Conservation (phyloP, 176 grass and related monocot genomes). For the Cocos nucifera region DNA sequence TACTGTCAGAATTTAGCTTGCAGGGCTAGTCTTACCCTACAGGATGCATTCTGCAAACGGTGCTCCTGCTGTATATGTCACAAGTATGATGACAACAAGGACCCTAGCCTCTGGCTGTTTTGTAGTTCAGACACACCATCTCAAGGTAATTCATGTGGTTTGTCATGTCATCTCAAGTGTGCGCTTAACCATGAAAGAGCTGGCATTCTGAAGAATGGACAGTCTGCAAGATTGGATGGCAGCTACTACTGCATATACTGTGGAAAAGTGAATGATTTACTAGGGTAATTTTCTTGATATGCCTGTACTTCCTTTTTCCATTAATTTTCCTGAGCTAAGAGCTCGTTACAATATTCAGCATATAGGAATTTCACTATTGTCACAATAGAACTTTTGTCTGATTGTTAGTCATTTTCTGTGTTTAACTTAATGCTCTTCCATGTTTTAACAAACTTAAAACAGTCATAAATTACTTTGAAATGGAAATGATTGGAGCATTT, state of each 20-base stretch:
- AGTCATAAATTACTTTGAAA: no score
- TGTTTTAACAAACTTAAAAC: no score
- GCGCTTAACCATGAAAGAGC: constrained; percentile 75
- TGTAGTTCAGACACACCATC: constrained; percentile 48
- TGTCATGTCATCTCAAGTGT: constrained; percentile 94
- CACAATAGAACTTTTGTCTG: no score
- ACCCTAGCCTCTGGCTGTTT: constrained; percentile 84
- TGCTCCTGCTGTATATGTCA: constrained; percentile 96
- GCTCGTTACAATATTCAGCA: no score
- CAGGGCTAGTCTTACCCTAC: constrained; percentile 50
- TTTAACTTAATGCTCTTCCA: no score
- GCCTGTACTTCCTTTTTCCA: constrained; percentile 1
- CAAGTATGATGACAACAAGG: constrained; percentile 95
- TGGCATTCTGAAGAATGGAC: constrained; percentile 46
- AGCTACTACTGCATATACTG: constrained; percentile 75
- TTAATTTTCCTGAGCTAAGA: no score
- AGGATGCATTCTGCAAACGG: constrained; percentile 80
- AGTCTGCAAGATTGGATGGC: constrained; percentile 62
- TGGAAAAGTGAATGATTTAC: constrained; percentile 77
- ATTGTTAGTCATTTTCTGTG: no score
- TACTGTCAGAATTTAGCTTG: constrained; percentile 84
- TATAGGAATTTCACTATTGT: no score
- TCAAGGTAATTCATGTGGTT: constrained; percentile 64
- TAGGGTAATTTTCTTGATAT: constrained; percentile 50
- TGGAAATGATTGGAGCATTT: no score